Evolutionary conservation across 495 filamentous ascomycete genomes (phyloP), one percentile per base, ranked within the genome.

Genomic region (Penicillium pancosmium): DNA sequence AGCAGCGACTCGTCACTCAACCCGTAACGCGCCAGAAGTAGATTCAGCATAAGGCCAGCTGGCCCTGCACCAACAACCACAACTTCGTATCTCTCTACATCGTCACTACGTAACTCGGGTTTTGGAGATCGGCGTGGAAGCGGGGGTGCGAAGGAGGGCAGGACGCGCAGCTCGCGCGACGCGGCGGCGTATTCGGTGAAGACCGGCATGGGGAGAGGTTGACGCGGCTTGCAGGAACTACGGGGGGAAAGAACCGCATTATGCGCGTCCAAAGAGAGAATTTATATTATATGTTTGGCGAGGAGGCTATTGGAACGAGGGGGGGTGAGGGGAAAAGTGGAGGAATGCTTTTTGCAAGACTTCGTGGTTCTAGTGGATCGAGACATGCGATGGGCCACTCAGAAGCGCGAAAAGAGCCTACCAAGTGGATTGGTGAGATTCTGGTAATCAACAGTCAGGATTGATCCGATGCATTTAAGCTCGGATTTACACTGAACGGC

Each of bases 1-100:
- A 81, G 70, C 7, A 82, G 67, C 0, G 75, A 76, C 18, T 64
- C 60, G 49, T 78, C 73, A 23, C 59, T 69, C 35, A 82, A 68
- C 44, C 80, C 80, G 54, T 82, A 81, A 36, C 78, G 76, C 2
- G 80, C 71, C 23, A 83, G 69, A 13, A 81, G 72, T 1, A 82
- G 60, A 13, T 74, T 68, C 9, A 79, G 70, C 68, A 82, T 75
- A 13, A 83, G 68, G 0, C 80, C 80, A 9, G 78, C 78, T 4
- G 80, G 80, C 6, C 80, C 80, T 13, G 78, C 75, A 10, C 78
- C 76, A 18, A 71, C 66, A 16, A 80, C 59, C 1, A 80, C 68
- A n/a, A 80, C 76, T 51, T 81, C 77, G 64, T 77, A 78, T 53
- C 64, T 71, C 31, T 74, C 71, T 1, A 34, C 59, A 12, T 61